Conservation (phyloP, 108 stramenopile species). For the Thalassiosira profunda region DNA sequence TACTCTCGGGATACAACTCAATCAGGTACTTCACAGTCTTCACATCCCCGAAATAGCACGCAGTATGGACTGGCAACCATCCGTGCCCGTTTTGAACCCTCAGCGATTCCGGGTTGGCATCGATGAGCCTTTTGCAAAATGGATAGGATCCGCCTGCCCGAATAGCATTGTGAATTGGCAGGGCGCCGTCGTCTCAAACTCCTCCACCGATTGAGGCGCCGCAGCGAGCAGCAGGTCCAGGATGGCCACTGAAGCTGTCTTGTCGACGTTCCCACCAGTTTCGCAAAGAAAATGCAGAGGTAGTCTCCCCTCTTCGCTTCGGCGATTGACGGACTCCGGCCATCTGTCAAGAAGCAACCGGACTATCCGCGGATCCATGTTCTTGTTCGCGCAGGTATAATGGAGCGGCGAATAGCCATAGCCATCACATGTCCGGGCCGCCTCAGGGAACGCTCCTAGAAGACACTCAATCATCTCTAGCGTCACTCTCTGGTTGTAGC, state of each 20-base stretch:
- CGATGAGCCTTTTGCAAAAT: background rate
- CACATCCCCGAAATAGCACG: background rate
- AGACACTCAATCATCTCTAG: slow-evolving; percentile 6
- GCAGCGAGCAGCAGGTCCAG: background rate
- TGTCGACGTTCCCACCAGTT: background rate
- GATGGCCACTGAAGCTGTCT: background rate
- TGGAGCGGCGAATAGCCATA: background rate
- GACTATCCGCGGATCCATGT: background rate
- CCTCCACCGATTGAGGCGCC: background rate
- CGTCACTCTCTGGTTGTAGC: background rate
- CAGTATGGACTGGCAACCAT: background rate
- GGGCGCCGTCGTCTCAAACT: background rate
- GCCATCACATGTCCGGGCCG: background rate
- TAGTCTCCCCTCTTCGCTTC: background rate
- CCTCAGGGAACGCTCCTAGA: slow-evolving; percentile 4
- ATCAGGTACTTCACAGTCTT: slow-evolving; percentile 1
- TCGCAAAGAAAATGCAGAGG: background rate
- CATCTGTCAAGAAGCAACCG: slow-evolving; percentile 5
- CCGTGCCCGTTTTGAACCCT: background rate
- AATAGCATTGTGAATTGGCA: background rate
- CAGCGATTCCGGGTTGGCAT: slow-evolving; percentile 10
- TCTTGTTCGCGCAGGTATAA: background rate
- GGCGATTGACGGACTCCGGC: background rate
- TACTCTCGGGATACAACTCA: background rate
- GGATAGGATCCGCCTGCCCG: background rate